A percentile compares a stretch with the other conserved stretches of the same genome.
Conservation (phyloP, 352 stramenopile species). For the Phytophthora foliorum region DNA sequence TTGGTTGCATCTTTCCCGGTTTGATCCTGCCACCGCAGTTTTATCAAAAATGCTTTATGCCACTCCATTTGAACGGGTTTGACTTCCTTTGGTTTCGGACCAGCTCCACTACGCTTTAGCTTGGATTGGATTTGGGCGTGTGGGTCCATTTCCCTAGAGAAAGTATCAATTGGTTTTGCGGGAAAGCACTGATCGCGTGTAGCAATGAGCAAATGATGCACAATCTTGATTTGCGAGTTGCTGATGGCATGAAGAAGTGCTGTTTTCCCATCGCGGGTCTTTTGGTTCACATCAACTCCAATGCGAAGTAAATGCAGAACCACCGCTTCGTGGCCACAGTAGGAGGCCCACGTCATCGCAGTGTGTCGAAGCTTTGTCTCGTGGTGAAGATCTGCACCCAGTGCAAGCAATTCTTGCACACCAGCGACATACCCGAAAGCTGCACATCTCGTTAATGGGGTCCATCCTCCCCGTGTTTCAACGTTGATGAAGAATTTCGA, state of each 20-base stretch:
- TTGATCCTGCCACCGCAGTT: slow-evolving; percentile 45
- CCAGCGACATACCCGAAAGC: slow-evolving; percentile 53
- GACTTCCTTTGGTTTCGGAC: slow-evolving; percentile 4
- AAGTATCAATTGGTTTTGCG: slow-evolving; percentile 33
- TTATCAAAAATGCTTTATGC: slow-evolving; percentile 64
- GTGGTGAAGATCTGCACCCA: slow-evolving; percentile 54
- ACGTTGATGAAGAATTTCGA: slow-evolving; percentile 56
- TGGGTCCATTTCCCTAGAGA: slow-evolving; percentile 19
- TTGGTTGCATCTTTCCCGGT: slow-evolving; percentile 44
- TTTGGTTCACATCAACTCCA: slow-evolving; percentile 43
- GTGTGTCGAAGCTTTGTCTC: slow-evolving; percentile 74
- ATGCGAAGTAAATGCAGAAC: slow-evolving; percentile 60
- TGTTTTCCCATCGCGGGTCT: slow-evolving; percentile 70
- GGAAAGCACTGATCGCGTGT: slow-evolving; percentile 52
- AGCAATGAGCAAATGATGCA: slow-evolving; percentile 64
- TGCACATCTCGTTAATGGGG: slow-evolving; percentile 71
- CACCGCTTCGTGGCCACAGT: slow-evolving; percentile 75
- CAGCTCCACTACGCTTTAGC: not conserved
- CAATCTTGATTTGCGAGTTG: slow-evolving; percentile 64
- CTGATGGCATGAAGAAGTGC: slow-evolving; percentile 72
- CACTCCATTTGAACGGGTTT: slow-evolving; percentile 49
- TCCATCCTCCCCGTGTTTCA: slow-evolving; percentile 77
- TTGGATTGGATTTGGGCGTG: slow-evolving; percentile 1
- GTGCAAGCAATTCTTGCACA: slow-evolving; percentile 50
- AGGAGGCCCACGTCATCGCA: slow-evolving; percentile 79